Base-by-base conservation (phyloP, 345 rosid species). In the Gossypium rotundifolium region DNA sequence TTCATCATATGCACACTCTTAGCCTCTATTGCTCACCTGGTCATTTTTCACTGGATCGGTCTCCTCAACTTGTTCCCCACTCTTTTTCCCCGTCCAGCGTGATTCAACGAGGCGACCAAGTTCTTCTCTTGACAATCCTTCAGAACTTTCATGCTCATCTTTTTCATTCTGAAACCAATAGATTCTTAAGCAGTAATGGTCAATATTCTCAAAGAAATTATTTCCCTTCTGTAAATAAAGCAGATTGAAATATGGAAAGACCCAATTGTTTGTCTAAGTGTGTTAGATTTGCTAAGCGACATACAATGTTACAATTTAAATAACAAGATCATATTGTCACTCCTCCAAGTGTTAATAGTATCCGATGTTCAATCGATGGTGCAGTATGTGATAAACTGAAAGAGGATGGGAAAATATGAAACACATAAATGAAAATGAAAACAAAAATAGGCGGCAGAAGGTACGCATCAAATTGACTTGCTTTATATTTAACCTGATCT, bases 41-140 rank as follows among this genome's bases (percentile, higher is more conserved):
- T 44, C 79, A 57, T 76, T 74, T 67, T 64, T 74, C 45, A 63
- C 57, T 62, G 46, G 79, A 65, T 66, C 72, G 2, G n/a, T 71
- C 63, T 60, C 79, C 75, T 68, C 76, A 13, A 66, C 70, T 73
- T 84, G 74, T 78, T 44, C 70, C 70, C 33, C 84, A 5, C 76
- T 63, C 65, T 71, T 83, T 74, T 81, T 74, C 71, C 94, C 86
- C 0, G 92, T 88, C 92, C 94, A 90, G 54, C 94, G 90, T 74
- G 94, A 90, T 55, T 86, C 92, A 77, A 90, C 83, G 68, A 85
- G 88, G 65, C 80, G 87, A 75, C 94, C 92, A 78, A 87, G 66
- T 78, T 90, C 89, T 78, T 88, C 94, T 71, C 75, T 90, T 67
- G 94, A 90, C 82, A 88, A 83, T 29, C 78, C 89, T 74, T 86